A percentile compares a stretch with the other conserved stretches of the same genome.
Conservation (phyloP, 306 rosid species). For the Potentilla sterilis region DNA sequence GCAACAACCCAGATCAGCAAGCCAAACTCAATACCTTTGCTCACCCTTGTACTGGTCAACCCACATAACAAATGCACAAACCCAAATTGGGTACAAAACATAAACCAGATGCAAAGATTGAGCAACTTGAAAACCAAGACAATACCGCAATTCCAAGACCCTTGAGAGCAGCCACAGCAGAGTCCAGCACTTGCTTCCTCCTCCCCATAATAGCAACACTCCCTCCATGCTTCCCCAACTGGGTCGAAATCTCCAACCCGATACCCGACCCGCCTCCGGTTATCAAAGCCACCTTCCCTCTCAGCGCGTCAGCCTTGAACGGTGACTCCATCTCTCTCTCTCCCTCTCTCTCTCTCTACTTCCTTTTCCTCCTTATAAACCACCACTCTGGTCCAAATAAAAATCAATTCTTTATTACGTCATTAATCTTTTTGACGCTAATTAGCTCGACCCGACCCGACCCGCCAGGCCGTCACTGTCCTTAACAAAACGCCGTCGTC, state of each 20-base stretch:
- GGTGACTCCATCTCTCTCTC: conserved; percentile 52
- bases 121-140: background rate
- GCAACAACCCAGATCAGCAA: no score
- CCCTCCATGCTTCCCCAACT: conserved; percentile 90
- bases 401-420: background rate
- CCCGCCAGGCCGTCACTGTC: background rate
- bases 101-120: background rate
- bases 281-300: conserved; percentile 77
- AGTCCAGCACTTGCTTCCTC: conserved; percentile 61
- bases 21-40: background rate
- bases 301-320: conserved; percentile 51
- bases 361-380: background rate
- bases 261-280: conserved; percentile 97
- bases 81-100: background rate
- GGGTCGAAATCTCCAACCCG: conserved; percentile 71
- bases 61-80: background rate
- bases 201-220: conserved; percentile 89
- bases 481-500: conserved; percentile 1
- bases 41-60: background rate
- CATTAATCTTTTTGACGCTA: background rate
- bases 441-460: background rate
- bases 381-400: background rate
- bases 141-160: conserved; percentile 60
- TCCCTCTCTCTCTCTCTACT: background rate
- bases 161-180: conserved; percentile 67